Percentiles rank a stretch among this genome's conserved stretches.
phyloP scores from a whole-genome alignment of 129 eudicot species.

The Tagetes erecta region DNA sequence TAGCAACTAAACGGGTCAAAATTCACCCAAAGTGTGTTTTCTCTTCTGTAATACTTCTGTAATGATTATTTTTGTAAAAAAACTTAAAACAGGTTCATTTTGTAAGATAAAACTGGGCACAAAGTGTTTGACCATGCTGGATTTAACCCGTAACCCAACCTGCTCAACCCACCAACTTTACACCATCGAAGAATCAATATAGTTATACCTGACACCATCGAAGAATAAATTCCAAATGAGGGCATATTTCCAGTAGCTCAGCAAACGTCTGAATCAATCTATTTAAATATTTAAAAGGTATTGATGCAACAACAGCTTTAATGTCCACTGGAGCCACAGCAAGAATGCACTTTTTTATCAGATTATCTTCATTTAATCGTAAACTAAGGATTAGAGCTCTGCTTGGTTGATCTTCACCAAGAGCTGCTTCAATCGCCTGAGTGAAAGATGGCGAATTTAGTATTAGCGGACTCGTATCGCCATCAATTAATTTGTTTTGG shows the following conservation, averaged over 20 bases:
- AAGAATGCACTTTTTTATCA: constrained; percentile 72
- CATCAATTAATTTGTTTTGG: constrained; percentile 1
- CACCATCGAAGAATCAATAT: too few relatives aligned
- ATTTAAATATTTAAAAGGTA: constrained; percentile 75
- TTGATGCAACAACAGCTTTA: constrained; percentile 68
- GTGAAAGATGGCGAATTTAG: background rate
- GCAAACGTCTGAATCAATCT: constrained; percentile 83
- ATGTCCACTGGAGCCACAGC: constrained; percentile 67
- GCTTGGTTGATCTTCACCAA: constrained; percentile 62
- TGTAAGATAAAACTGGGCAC: background rate
- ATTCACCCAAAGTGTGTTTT: background rate
- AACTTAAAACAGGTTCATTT: background rate
- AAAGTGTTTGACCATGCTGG: background rate
- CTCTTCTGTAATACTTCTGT: background rate
- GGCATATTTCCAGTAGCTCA: constrained; percentile 77
- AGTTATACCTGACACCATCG: constrained; percentile 84
- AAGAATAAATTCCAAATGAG: constrained; percentile 85
- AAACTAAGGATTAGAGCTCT: constrained; percentile 88
- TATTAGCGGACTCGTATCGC: background rate
- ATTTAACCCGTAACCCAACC: background rate
- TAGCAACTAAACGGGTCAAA: background rate
- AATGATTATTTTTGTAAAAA: background rate
- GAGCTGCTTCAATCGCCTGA: constrained; percentile 93
- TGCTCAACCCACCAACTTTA: background rate
- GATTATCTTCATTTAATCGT: constrained; percentile 72